Evolutionary conservation across 2,329 filamentous ascomycete genomes (phyloP).

Genomic region (Hymenoscyphus repandus): DNA sequence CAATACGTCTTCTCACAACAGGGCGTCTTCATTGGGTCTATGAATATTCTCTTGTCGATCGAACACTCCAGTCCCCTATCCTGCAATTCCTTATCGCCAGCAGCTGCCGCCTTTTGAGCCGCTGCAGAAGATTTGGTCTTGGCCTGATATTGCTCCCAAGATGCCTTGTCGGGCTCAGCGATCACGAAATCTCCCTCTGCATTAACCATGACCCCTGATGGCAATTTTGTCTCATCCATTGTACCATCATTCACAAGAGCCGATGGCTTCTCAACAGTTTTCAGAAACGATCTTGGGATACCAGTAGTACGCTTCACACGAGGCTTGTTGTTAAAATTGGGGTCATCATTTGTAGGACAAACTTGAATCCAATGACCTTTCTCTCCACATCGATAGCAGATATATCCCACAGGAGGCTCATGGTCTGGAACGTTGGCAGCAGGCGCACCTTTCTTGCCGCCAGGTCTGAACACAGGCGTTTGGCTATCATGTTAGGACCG

Average conservation of each 20-base stretch:
- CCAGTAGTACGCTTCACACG: conserved; percentile 95
- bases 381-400: conserved; percentile 93
- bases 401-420: conserved; percentile 86
- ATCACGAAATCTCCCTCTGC: conserved; percentile 96
- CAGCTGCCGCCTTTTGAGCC: conserved; percentile 69
- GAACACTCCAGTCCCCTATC: conserved; percentile 87
- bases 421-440: conserved; percentile 80
- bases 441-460: conserved; percentile 40
- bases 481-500: conserved; percentile 44
- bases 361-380: conserved; percentile 99
- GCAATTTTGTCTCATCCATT: conserved; percentile 74
- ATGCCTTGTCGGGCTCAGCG: conserved; percentile 88
- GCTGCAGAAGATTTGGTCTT: conserved; percentile 84
- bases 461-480: conserved; percentile 56
- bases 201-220: conserved; percentile 93
- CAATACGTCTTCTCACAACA: conserved; percentile 99
- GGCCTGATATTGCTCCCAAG: conserved; percentile 96
- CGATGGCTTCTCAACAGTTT: conserved; percentile 88
- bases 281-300: conserved; percentile 91
- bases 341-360: conserved; percentile 97
- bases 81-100: conserved; percentile 80
- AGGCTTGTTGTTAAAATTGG: conserved; percentile 88
- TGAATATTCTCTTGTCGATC: conserved; percentile 96
- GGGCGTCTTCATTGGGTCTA: conserved; percentile 98
- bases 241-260: conserved; percentile 68